phyloP scores from a whole-genome alignment of 2,329 filamentous ascomycete species.

The Cytospora leucostoma region DNA sequence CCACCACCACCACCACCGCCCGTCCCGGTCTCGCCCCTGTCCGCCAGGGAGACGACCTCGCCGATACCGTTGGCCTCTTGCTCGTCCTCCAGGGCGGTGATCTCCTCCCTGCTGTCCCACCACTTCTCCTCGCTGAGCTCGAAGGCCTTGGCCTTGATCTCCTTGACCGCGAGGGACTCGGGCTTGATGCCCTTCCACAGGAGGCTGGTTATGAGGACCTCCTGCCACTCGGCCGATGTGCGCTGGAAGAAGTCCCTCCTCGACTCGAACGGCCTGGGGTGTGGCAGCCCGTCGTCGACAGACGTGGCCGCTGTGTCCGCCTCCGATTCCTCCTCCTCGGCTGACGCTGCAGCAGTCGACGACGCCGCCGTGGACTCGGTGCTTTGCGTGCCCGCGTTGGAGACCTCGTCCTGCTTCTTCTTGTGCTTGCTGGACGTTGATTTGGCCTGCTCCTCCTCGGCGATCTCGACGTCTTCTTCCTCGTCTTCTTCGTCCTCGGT shows the following conservation, averaged over 20 bases:
- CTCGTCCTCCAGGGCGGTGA: slow-evolving; percentile 88
- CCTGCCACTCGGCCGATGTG: slow-evolving; percentile 89
- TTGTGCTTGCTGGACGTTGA: slow-evolving; percentile 58
- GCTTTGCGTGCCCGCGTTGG: slow-evolving; percentile 42
- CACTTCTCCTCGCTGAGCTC: slow-evolving; percentile 92
- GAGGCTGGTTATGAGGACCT: slow-evolving; percentile 74
- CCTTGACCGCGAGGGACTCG: slow-evolving; percentile 77
- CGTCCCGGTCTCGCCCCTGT: slow-evolving; percentile 61
- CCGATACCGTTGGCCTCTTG: slow-evolving; percentile 94
- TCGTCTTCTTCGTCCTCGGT: slow-evolving; percentile 55
- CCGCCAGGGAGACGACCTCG: slow-evolving; percentile 85
- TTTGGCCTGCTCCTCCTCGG: slow-evolving; percentile 48
- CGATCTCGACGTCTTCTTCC: slow-evolving; percentile 52
- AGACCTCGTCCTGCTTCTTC: slow-evolving; percentile 48
- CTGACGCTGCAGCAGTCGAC: slow-evolving; percentile 29
- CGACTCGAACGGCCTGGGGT: slow-evolving; percentile 82
- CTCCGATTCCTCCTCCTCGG: slow-evolving; percentile 51
- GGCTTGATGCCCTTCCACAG: slow-evolving; percentile 67
- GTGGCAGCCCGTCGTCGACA: slow-evolving; percentile 74
- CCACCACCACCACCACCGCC: slow-evolving; percentile 44
- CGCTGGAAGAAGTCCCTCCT: slow-evolving; percentile 89
- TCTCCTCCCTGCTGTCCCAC: slow-evolving; percentile 98
- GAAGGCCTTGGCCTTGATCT: slow-evolving; percentile 89
- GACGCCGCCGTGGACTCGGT: slow-evolving; percentile 33
- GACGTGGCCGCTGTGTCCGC: slow-evolving; percentile 49